These are phyloP conservation scores for Nelumbo lutea DNA, from an alignment of 164 flowering plant species.

Conservation along the genomic window DNA sequence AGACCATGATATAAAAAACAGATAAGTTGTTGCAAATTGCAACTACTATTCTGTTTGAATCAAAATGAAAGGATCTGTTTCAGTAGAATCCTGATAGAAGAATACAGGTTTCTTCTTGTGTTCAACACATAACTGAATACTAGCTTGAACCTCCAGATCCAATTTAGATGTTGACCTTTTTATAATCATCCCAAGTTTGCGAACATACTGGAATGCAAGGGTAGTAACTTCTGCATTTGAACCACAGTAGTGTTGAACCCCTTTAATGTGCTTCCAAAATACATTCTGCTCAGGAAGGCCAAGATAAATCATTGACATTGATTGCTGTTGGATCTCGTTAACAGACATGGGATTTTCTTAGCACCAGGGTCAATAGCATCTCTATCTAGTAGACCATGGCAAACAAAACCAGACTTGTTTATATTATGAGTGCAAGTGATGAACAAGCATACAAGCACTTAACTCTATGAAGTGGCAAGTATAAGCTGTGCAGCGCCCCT, in stretches of 20 bases:
- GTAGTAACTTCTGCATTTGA: slow-evolving; percentile 58
- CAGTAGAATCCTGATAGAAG: slow-evolving; percentile 81
- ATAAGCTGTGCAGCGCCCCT: slow-evolving; percentile 48
- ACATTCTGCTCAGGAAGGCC: slow-evolving; percentile 92
- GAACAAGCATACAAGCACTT: slow-evolving; percentile 92
- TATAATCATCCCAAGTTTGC: slow-evolving; percentile 86
- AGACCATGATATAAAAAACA: slow-evolving; percentile 89
- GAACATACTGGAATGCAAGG: slow-evolving; percentile 87
- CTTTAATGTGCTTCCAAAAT: slow-evolving; percentile 84
- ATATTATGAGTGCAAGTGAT: slow-evolving; percentile 70
- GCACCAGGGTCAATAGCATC: slow-evolving; percentile 99
- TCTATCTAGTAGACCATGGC: slow-evolving; percentile 95
- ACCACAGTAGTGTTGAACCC: slow-evolving; percentile 86
- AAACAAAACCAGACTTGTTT: slow-evolving; percentile 80
- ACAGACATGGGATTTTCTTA: slow-evolving; percentile 67
- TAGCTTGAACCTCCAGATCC: slow-evolving; percentile 93
- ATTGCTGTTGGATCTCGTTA: slow-evolving; percentile 85
- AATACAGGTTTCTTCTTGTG: slow-evolving; percentile 74
- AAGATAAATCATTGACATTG: slow-evolving; percentile 95
- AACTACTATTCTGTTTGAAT: slow-evolving; percentile 98
- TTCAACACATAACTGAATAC: slow-evolving; percentile 84
- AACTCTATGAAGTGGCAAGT: slow-evolving; percentile 76
- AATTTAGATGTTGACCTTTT: slow-evolving; percentile 86
- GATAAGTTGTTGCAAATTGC: slow-evolving; percentile 62
- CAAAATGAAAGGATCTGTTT: slow-evolving; percentile 63